Percentiles rank a stretch among this genome's conserved stretches.
Evolutionary conservation across 306 rosid genomes (phyloP).

Genomic region (Lupinus albus): DNA sequence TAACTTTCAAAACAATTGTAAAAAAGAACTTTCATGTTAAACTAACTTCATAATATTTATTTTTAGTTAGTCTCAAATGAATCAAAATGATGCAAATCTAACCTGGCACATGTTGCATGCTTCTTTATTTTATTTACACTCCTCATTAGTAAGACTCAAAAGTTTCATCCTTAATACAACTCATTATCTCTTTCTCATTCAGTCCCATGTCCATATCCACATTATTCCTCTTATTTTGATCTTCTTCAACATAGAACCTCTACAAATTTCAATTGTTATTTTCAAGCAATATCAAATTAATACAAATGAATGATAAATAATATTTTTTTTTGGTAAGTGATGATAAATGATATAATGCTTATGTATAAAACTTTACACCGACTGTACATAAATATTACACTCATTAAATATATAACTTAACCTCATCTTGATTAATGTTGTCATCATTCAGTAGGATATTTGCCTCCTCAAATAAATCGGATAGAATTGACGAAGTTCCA

Average conservation of each 20-base stretch:
- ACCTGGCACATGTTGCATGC: conserved; percentile 44
- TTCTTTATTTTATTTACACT: neutral
- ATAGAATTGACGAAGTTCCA: neutral
- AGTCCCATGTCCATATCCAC: neutral
- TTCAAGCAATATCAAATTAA: neutral
- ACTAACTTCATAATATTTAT: neutral
- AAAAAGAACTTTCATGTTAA: too few relatives aligned
- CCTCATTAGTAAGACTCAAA: neutral
- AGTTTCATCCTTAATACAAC: conserved; percentile 3
- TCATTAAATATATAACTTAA: conserved; percentile 6
- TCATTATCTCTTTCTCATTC: conserved; percentile 5
- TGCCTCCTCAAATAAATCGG: neutral
- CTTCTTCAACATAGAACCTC: neutral
- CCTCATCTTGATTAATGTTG: conserved; percentile 12
- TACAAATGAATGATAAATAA: too few relatives aligned
- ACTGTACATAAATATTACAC: too few relatives aligned
- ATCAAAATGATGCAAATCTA: neutral
- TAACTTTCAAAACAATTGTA: too few relatives aligned
- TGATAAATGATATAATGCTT: too few relatives aligned
- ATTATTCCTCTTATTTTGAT: neutral
- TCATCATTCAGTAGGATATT: neutral
- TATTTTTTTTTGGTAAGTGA: too few relatives aligned
- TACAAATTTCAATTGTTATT: conserved; percentile 9
- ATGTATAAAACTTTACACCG: too few relatives aligned
- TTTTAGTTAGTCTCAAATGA: too few relatives aligned